phyloP scores from a whole-genome alignment of 139 green algal species.

The Asterochloris erici region DNA sequence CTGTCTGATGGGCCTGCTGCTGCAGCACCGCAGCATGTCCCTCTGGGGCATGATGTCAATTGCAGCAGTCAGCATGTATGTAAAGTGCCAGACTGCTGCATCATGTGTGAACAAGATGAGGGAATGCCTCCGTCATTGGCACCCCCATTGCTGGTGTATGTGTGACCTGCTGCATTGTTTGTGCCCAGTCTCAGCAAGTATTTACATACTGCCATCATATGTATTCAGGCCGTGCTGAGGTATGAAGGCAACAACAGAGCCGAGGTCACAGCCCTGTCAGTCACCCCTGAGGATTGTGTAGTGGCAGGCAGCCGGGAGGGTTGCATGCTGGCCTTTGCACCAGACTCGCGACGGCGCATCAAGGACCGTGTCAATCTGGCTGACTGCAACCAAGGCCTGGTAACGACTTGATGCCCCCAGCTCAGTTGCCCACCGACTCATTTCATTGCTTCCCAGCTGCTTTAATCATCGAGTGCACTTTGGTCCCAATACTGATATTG shows the following conservation, averaged over 20 bases:
- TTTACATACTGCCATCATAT: background rate
- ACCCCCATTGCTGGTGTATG: too few species aligned
- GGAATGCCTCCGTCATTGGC: background rate
- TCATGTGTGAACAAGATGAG: background rate
- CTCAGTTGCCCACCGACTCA: too few species aligned
- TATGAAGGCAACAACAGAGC: slow-evolving; percentile 28
- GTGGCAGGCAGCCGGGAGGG: slow-evolving; percentile 30
- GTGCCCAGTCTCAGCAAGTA: background rate
- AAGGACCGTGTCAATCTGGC: background rate
- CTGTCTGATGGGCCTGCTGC: background rate
- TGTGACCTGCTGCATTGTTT: background rate
- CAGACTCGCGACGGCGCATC: slow-evolving; percentile 38
- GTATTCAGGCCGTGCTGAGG: slow-evolving; percentile 23
- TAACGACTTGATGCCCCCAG: too few species aligned
- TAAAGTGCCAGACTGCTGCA: too few species aligned
- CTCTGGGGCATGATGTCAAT: background rate
- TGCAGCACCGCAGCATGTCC: background rate
- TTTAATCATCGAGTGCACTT: too few species aligned
- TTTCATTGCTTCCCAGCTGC: too few species aligned
- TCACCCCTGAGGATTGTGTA: slow-evolving; percentile 41
- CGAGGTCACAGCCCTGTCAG: slow-evolving; percentile 25
- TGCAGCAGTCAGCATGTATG: background rate
- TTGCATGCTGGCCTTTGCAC: slow-evolving; percentile 31
- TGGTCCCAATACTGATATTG: too few species aligned
- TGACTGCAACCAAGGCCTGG: too few species aligned